Evolutionary conservation across 108 stramenopile species (phyloP), one percentile per base, ranked within the genome.

Genomic region (Pseudonitzschia pungens): DNA sequence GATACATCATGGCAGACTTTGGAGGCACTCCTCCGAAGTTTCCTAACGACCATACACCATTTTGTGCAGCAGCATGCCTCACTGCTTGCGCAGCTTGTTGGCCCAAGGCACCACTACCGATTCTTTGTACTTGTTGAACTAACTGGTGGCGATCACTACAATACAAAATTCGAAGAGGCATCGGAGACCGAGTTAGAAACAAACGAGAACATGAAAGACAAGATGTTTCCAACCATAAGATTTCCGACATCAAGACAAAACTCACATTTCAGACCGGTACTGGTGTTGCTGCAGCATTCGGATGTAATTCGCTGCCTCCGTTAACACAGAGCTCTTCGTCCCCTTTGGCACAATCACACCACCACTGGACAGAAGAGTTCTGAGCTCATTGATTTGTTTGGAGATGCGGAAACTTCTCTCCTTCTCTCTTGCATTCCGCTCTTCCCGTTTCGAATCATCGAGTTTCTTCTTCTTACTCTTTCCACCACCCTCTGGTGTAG

Each of bases 261-360:
- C 88, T 69, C 85, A 90, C 84, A 91, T 81, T 81, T 95, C 94
- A 32, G 87, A 89, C 7, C 85, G 81, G 57, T 89, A 85, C 55
- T 90, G 90, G 56, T 93, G 90, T 65, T 93, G 90, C 57, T 95
- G 94, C 11, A 95, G 84, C 75, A 89, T 73, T 9, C 94, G 89
- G 54, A 95, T 95, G 82, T 95, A 95, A 55, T 89, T 90, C 12
- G 94, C 90, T 12, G 94, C 94, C 62, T 95, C 92, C 0, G 89
- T 90, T 7, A 95, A 80, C 10, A 95, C 92, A 27, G 94, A 90
- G 56, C 84, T 86, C 77, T 95, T 95, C 15, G 94, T 95, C 20
- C 92, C 92, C 74, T 93, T 95, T n/a, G 89, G 89, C 40, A 95
- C 92, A 68, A 89, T 89, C 22, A 95, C 94, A 41, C 94, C 94